Base-by-base conservation (phyloP, 2,329 filamentous ascomycete genomes). In the Paraphaeosphaeria sporulosa region DNA sequence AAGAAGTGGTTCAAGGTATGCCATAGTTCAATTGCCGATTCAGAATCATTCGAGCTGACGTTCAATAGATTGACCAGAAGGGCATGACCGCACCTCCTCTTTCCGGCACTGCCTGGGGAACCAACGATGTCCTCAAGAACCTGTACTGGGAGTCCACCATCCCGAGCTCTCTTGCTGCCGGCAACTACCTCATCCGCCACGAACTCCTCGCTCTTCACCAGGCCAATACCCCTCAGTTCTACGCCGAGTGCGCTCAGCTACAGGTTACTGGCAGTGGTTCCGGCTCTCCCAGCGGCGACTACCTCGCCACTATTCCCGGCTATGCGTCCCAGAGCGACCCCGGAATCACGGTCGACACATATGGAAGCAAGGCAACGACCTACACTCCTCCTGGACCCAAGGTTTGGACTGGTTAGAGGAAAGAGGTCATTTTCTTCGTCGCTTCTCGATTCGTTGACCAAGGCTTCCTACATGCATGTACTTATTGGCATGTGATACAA, bases 181-280 rank as follows among this genome's bases (percentile, higher is more conserved):
- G 69, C 9, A 70, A 70, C 56, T 71, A 71, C 50, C 60, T 71
- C 13, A 59, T 87, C 69, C 80, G 84, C 51, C 84, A 87, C 71
- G 85, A 87, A 76, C 75, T 87, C 56, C 77, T 87, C 34, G 85
- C 85, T 47, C 80, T 87, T 7, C 84, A 87, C 72, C 83, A 86
- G 71, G 79, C 81, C 36, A 84, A 85, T 59, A 64, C 66, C 0
- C 81, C 82, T 1, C 81, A 83, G 65, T 83, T 85, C 67, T 86
- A 86, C 67, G 81, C 84, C 8, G 85, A 87, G 71, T 87, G 85
- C 63, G 85, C 84, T 0, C 85, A 87, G 71, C 64, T 87, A 32
- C 77, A 77, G n/a, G 81, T 87, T 32, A 81, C 81, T 0, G 85
- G 85, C 1, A 79, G 76, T 32, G 85, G 85, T 10, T 79, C 73